These are phyloP conservation scores for Tolypocladium ovalisporum DNA, from an alignment of 2,329 filamentous ascomycete genomes.

Conservation along the genomic window DNA sequence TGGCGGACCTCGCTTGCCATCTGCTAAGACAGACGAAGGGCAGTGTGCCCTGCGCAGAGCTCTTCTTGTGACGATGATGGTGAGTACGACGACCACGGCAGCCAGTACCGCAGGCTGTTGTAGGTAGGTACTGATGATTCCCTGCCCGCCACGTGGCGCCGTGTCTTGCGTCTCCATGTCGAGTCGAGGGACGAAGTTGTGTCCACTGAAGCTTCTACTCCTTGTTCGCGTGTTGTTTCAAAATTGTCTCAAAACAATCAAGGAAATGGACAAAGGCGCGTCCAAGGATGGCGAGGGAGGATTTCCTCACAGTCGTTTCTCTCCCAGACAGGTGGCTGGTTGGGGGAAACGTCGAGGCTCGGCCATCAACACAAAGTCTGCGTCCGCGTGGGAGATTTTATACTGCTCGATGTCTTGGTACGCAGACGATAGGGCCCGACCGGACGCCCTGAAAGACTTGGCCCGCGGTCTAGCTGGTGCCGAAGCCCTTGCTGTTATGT, in stretches of 20 bases:
- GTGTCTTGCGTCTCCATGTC: neutral
- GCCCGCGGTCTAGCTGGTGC: neutral
- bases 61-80: conserved; percentile 15
- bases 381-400: neutral
- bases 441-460: neutral
- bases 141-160: neutral
- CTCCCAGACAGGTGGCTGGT: neutral
- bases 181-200: neutral
- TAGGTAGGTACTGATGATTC: conserved; percentile 5
- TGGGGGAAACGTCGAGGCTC: neutral
- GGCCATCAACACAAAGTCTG: neutral
- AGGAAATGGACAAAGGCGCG: neutral
- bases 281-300: neutral
- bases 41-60: conserved; percentile 2
- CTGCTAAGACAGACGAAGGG: neutral
- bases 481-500: neutral
- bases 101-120: conserved; percentile 12
- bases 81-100: conserved; percentile 12
- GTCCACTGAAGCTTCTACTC: neutral
- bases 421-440: neutral
- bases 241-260: neutral
- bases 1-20: conserved; percentile 9
- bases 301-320: neutral
- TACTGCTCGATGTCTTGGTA: neutral
- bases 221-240: neutral